These are phyloP conservation scores for Kurtzmaniella natalensis DNA, from an alignment of 1,139 yeast species.

Conservation along the genomic window DNA sequence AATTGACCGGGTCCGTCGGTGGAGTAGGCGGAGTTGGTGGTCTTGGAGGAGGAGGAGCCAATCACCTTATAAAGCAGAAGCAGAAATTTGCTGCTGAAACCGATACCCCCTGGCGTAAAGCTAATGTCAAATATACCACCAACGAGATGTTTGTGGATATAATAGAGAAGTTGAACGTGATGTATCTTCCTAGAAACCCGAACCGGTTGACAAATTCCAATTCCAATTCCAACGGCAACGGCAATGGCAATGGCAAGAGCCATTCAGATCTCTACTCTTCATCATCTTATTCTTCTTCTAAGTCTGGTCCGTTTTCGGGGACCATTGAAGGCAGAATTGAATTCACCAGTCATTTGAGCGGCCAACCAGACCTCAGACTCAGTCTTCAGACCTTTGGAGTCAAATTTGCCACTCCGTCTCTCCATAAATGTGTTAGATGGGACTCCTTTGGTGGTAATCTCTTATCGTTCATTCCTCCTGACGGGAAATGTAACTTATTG, in stretches of 20 bases:
- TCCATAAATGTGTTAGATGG: conserved; percentile 56
- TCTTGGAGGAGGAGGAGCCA: background rate
- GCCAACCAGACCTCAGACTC: conserved; percentile 68
- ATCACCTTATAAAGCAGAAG: background rate
- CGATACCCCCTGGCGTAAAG: conserved; percentile 67
- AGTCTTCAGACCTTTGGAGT: conserved; percentile 42
- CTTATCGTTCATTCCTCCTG: conserved; percentile 81
- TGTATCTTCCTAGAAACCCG: conserved; percentile 27
- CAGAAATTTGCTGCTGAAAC: conserved; percentile 1
- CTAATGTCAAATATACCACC: conserved; percentile 60
- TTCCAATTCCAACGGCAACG: conserved; percentile 3
- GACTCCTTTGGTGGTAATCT: conserved; percentile 31
- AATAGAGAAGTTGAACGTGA: conserved; percentile 52
- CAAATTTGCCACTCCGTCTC: conserved; percentile 43
- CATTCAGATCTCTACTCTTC: conserved; percentile 19
- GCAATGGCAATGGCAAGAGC: conserved; percentile 11
- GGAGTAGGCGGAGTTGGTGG: background rate
- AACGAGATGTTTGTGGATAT: conserved; percentile 84
- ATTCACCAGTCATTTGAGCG: conserved; percentile 67
- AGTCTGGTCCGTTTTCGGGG: conserved; percentile 46
- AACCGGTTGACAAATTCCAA: conserved; percentile 1
- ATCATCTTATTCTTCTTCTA: conserved; percentile 11
- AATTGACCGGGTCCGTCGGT: background rate
- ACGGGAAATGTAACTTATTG: conserved; percentile 67
- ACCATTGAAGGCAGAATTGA: conserved; percentile 61